Evolutionary conservation across 2,329 filamentous ascomycete species (phyloP), one percentile per base, ranked within the genome.

Genomic region (Neurospora sp.): DNA sequence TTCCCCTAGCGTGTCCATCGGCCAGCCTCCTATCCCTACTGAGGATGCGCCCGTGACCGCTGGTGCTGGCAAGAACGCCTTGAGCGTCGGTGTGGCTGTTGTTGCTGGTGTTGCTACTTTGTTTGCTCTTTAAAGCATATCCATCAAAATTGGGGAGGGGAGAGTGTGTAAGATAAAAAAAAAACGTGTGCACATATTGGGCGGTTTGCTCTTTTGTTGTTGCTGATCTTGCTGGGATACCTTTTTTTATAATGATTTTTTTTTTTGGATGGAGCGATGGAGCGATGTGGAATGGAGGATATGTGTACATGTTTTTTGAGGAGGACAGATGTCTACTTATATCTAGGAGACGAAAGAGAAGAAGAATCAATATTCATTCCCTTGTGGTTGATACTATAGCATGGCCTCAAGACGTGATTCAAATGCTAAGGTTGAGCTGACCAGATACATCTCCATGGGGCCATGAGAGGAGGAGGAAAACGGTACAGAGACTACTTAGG

Each of bases 41-140:
- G 69, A 42, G 43, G 38, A 39, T 5, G 19, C 17, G 33, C 66
- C 69, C 17, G 66, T 73, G 43, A 70, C 72, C 46, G 68, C 71
- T 13, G 73, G 72, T 6, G 72, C 69, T 46, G 69, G 66, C 13
- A 72, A 58, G 69, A 69, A 58, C 15, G 69, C 36, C 13, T 68
- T 52, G 13, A 38, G 70, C 2, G 67, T 69, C 10, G 13, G 68
- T 38, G 4, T 67, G 46, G 46, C 70, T 69, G 36, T 66, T 19
- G 62, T 38, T 66, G 40, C 68, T 40, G 70, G 69, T 40, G 69
- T 58, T 17, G 67, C 70, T 19, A 58, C 39, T n/a, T 68, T 67
- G 36, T 36, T 74, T 67, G 8, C 72, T 46, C 6, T 74, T 40
- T 74, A 70, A 66, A 46, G 66, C 7, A 33, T 17, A 7, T 2